Evolutionary conservation across 1,284 basidiomycete genomes (phyloP).

Genomic region (Tilletia indica): DNA sequence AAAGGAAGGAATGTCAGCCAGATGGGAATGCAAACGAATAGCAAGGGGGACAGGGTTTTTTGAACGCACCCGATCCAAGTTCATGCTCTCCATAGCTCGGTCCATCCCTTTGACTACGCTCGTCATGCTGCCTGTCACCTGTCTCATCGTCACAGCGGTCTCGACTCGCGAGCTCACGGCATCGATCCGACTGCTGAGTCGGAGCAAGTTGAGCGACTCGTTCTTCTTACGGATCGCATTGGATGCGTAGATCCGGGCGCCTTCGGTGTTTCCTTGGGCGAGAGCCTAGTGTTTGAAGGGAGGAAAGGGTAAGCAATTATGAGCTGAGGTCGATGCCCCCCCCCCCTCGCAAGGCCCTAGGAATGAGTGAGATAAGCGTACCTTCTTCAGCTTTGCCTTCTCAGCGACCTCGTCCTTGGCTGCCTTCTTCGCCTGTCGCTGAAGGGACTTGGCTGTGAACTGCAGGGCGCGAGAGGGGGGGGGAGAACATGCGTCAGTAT

Average conservation of each 20-base stretch:
- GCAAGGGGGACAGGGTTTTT: neutral
- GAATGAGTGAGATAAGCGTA: slow-evolving; percentile 10
- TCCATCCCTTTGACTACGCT: slow-evolving; percentile 97
- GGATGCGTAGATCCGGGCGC: slow-evolving; percentile 96
- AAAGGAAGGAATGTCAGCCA: neutral
- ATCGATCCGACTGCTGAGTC: slow-evolving; percentile 69
- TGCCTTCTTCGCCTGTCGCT: slow-evolving; percentile 52
- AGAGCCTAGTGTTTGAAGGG: slow-evolving; percentile 69
- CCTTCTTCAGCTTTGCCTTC: slow-evolving; percentile 55
- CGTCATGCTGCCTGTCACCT: slow-evolving; percentile 84
- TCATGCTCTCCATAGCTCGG: slow-evolving; percentile 98
- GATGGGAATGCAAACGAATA: neutral
- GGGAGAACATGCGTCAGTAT: neutral
- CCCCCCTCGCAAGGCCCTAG: too few relatives aligned
- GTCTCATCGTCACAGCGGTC: slow-evolving; percentile 97
- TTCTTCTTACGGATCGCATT: slow-evolving; percentile 99
- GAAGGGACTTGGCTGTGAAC: slow-evolving; percentile 55
- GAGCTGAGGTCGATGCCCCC: too few relatives aligned
- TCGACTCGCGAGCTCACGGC: slow-evolving; percentile 95
- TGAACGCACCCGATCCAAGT: slow-evolving; percentile 79
- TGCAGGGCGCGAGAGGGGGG: slow-evolving; percentile 6
- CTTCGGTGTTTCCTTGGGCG: slow-evolving; percentile 93
- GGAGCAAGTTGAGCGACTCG: slow-evolving; percentile 74
- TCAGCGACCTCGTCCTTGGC: slow-evolving; percentile 51
- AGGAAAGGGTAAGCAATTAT: neutral